These are phyloP conservation scores for Sarocladium strictum DNA, from an alignment of 2,329 filamentous ascomycete genomes.

Conservation along the genomic window DNA sequence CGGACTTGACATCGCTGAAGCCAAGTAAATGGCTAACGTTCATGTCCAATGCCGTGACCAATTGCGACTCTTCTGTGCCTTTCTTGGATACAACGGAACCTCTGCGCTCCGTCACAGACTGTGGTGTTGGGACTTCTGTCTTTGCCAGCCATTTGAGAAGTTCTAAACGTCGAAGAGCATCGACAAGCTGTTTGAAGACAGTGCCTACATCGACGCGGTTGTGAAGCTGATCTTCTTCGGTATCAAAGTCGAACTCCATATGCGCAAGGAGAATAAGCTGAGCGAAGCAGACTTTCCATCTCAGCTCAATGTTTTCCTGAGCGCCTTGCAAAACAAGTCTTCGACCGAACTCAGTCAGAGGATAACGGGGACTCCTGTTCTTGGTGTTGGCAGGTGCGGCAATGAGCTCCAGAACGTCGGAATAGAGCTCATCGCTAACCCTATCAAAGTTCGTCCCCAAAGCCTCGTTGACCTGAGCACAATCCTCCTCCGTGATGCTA, in stretches of 20 bases:
- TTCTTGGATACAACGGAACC: slow-evolving; percentile 30
- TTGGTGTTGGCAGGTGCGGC: slow-evolving; percentile 39
- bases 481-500: slow-evolving; percentile 77
- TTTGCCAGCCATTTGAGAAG: slow-evolving; percentile 65
- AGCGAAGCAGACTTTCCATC: slow-evolving; percentile 71
- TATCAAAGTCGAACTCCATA: slow-evolving; percentile 76
- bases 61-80: slow-evolving; percentile 37
- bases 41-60: slow-evolving; percentile 53
- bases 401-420: slow-evolving; percentile 42
- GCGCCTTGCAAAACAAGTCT: slow-evolving; percentile 69
- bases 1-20: slow-evolving; percentile 38
- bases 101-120: slow-evolving; percentile 11
- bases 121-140: slow-evolving; percentile 40
- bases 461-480: slow-evolving; percentile 59
- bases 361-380: slow-evolving; percentile 39
- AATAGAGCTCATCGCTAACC: slow-evolving; percentile 50
- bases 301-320: slow-evolving; percentile 70
- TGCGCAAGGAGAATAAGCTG: slow-evolving; percentile 79
- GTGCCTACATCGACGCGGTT: slow-evolving; percentile 58
- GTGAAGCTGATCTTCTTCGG: slow-evolving; percentile 60
- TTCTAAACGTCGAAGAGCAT: slow-evolving; percentile 66
- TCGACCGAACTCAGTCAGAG: slow-evolving; percentile 69
- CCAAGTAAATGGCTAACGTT: slow-evolving; percentile 59
- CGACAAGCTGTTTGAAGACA: slow-evolving; percentile 64
- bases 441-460: slow-evolving; percentile 61